Base-by-base conservation (phyloP, 306 rosid genomes). In the Datisca glomerata region DNA sequence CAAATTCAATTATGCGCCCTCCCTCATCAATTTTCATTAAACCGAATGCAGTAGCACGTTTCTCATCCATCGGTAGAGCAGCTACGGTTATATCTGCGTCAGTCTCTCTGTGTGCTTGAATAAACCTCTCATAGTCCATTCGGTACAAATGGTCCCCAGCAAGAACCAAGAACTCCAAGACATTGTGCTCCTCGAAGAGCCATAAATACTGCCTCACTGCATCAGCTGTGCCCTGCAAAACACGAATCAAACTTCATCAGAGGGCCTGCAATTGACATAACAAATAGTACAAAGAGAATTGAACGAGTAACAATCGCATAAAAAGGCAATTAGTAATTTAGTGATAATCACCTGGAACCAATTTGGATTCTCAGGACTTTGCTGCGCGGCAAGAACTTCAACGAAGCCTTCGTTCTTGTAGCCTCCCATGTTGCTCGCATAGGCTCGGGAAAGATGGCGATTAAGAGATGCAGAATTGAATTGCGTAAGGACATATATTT, bases 51-150 rank as follows among this genome's bases (percentile, higher is more conserved):
- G 96, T 80, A 54, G 96, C 96, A 38, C 89, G 96, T 46, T 80
- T 62, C 60, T 85, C 96, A 55, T 85, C 93, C 96, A 77, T 77
- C 18, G 93, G 96, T 65, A 85, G 72, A 9, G 96, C 96, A 49
- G 87, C 96, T 37, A 85, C 93, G 24, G 93, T 85, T 59, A 85
- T 85, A 57, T 85, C 93, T 12, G 95, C 95, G 67, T 85, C 85
- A 18, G 64, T 74, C 47, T 80, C 96, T 49, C 96, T 72, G 20
- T 85, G 96, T 1, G 93, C 96, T 63, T 85, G 93, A 49, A 85
- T 85, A 45, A 85, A 85, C 61, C 20, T 80, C 68, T 80, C 93
- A 16, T 85, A 80, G 51, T 80, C 96, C 96, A 80, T 85, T 49
- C 93, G 61, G 54, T 85, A 80, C 68, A 85, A 72, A 59, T 85